These are phyloP conservation scores for Candida gigantensis DNA, from an alignment of 1,139 yeast genomes.

Conservation along the genomic window DNA sequence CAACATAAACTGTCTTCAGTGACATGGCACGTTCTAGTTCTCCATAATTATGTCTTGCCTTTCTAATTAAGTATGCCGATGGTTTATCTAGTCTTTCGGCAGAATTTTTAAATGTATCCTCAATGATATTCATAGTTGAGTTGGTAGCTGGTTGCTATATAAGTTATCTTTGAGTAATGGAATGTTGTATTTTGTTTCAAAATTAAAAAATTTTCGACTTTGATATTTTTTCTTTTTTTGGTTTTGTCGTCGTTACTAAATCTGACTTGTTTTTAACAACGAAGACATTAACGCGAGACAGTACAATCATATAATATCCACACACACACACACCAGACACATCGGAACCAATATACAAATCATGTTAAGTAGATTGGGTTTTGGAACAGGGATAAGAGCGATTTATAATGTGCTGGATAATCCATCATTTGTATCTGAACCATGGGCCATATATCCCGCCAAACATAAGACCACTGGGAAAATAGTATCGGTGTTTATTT, in stretches of 20 bases:
- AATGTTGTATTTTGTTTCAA: not conserved
- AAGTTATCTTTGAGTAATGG: not conserved
- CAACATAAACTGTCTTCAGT: slow-evolving; percentile 82
- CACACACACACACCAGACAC: not conserved
- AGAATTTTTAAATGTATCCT: slow-evolving; percentile 53
- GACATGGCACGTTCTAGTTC: slow-evolving; percentile 63
- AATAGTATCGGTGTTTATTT: slow-evolving; percentile 78
- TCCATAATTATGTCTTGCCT: slow-evolving; percentile 61
- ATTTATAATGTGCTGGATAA: slow-evolving; percentile 72
- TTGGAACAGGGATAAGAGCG: slow-evolving; percentile 70
- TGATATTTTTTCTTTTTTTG: not conserved
- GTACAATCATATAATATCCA: too few species aligned
- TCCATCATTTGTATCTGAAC: slow-evolving; percentile 74
- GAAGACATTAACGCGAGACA: too few species aligned
- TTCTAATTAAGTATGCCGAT: slow-evolving; percentile 70
- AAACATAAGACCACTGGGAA: slow-evolving; percentile 61
- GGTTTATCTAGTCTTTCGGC: slow-evolving; percentile 75
- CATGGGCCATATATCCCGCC: slow-evolving; percentile 88
- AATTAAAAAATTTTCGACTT: too few species aligned
- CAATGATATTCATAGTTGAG: slow-evolving; percentile 51
- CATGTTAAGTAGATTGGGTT: slow-evolving; percentile 28
- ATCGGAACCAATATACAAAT: too few species aligned
- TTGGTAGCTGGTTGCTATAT: too few species aligned
- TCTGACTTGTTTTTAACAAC: too few species aligned
- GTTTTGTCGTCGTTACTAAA: too few species aligned